These are phyloP conservation scores for Rhazya stricta DNA, from an alignment of 257 asterid genomes.

Conservation along the genomic window DNA sequence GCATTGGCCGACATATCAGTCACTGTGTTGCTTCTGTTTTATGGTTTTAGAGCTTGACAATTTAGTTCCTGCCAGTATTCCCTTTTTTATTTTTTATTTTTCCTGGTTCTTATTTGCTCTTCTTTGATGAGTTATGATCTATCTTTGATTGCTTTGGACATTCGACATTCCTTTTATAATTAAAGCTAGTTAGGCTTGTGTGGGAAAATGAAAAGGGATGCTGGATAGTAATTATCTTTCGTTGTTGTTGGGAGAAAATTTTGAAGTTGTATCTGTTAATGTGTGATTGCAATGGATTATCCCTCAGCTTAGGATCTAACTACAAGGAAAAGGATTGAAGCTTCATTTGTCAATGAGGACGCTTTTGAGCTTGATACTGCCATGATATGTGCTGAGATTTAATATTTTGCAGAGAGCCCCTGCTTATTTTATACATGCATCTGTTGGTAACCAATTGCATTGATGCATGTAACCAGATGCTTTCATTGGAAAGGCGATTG, in stretches of 20 bases:
- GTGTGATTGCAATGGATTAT: not conserved
- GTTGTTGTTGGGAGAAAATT: not conserved
- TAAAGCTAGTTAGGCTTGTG: not conserved
- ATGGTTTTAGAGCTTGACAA: not conserved
- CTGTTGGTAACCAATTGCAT: not conserved
- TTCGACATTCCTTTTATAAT: not conserved
- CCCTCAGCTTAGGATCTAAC: not conserved
- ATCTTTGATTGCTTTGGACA: too few species aligned
- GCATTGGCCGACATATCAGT: not conserved
- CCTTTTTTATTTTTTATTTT: too few species aligned
- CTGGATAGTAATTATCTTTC: not conserved
- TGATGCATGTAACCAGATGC: constrained; percentile 47
- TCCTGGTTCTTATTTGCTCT: not conserved
- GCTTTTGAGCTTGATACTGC: not conserved
- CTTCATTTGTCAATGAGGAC: not conserved
- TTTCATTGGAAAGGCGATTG: constrained; percentile 62
- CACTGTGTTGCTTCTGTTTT: not conserved
- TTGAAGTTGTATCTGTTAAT: not conserved
- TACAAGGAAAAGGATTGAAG: not conserved
- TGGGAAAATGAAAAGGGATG: not conserved
- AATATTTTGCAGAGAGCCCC: not conserved
- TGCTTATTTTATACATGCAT: not conserved
- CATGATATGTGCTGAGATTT: not conserved
- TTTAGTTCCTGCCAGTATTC: not conserved
- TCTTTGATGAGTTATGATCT: not conserved